Conservation (phyloP, 495 filamentous ascomycete species). For the Hypomontagnella monticulosa region DNA sequence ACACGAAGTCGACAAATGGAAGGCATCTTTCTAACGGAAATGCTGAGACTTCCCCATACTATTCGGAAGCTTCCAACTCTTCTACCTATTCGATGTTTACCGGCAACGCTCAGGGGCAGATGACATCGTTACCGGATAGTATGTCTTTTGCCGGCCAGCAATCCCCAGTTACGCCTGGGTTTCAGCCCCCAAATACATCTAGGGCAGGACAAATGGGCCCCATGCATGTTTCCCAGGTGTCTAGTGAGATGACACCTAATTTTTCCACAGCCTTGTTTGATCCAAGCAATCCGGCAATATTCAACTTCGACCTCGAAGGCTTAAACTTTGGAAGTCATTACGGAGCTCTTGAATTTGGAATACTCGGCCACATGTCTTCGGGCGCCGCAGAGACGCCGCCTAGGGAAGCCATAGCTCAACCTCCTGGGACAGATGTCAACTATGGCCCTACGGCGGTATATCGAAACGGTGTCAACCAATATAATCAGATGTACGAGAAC, state of each 20-base stretch:
- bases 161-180: slow-evolving; percentile 75
- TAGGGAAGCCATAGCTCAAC: slow-evolving; percentile 60
- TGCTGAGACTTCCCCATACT: slow-evolving; percentile 43
- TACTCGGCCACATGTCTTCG: slow-evolving; percentile 92
- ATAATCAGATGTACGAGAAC: slow-evolving; percentile 55
- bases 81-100: slow-evolving; percentile 50
- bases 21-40: slow-evolving; percentile 45
- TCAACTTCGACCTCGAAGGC: slow-evolving; percentile 92
- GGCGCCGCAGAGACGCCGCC: slow-evolving; percentile 82
- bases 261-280: slow-evolving; percentile 78
- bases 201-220: slow-evolving; percentile 40
- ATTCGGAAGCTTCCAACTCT: slow-evolving; percentile 39
- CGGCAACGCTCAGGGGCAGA: slow-evolving; percentile 44
- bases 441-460: slow-evolving; percentile 56
- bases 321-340: slow-evolving; percentile 97
- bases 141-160: slow-evolving; percentile 69
- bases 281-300: slow-evolving; percentile 86
- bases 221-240: slow-evolving; percentile 51
- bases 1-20: slow-evolving; percentile 45
- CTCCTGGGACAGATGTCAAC: slow-evolving; percentile 49
- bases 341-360: slow-evolving; percentile 90
- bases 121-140: slow-evolving; percentile 53
- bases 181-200: slow-evolving; percentile 60
- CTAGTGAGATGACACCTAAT: slow-evolving; percentile 46
- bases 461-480: slow-evolving; percentile 54